Conservation (phyloP, 2,329 filamentous ascomycete genomes). For the Aspergillus neoniger region DNA sequence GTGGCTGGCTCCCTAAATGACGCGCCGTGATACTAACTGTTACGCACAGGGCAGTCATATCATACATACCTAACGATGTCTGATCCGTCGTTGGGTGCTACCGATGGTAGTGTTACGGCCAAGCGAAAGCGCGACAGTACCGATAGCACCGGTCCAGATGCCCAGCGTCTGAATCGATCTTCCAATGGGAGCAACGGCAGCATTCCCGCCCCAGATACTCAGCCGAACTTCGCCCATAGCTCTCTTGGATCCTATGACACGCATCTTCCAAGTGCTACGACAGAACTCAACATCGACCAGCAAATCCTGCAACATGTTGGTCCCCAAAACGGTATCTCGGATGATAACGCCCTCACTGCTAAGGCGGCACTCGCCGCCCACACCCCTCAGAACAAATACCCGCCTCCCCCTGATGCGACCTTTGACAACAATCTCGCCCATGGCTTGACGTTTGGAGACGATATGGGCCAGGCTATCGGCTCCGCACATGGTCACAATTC, state of each 20-base stretch:
- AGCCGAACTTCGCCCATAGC: conserved; percentile 38
- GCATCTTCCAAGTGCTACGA: conserved; percentile 39
- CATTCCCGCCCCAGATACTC: conserved; percentile 35
- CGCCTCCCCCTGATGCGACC: conserved; percentile 42
- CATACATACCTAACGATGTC: conserved; percentile 33
- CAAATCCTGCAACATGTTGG: conserved; percentile 52
- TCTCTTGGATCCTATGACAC: conserved; percentile 39
- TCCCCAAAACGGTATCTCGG: conserved; percentile 56
- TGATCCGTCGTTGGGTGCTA: conserved; percentile 39
- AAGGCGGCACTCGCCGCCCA: conserved; percentile 51
- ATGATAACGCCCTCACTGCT: conserved; percentile 50
- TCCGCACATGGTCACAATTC: conserved; percentile 49
- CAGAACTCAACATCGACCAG: conserved; percentile 47
- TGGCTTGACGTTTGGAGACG: conserved; percentile 41
- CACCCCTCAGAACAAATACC: conserved; percentile 47
- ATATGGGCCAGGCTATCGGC: conserved; percentile 43
- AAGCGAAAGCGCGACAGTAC: conserved; percentile 47
- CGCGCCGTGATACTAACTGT: not conserved
- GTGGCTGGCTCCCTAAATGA: not conserved
- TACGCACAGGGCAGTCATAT: not conserved
- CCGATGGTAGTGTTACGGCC: conserved; percentile 36
- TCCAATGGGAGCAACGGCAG: conserved; percentile 45
- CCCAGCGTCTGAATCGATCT: conserved; percentile 44
- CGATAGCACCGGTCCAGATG: conserved; percentile 42
- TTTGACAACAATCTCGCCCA: conserved; percentile 43